A percentile compares a stretch with the other conserved stretches of the same genome.
Conservation (phyloP, 1,284 basidiomycete genomes). For the Puccinia coronata region DNA sequence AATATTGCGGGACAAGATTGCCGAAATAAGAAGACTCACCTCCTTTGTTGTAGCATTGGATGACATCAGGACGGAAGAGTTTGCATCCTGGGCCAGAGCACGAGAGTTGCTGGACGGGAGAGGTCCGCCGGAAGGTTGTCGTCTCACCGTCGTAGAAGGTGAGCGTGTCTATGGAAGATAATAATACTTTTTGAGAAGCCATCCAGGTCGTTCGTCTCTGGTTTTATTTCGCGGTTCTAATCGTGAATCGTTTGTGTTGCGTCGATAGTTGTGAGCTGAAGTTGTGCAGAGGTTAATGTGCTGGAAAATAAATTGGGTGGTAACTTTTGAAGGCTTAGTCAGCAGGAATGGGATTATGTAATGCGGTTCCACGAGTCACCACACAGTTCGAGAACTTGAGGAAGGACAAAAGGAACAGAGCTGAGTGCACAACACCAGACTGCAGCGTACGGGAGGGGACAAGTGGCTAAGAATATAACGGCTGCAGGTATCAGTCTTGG, state of each 20-base stretch:
- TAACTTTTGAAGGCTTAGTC: background rate
- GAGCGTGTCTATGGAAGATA: conserved; percentile 71
- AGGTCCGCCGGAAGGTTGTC: conserved; percentile 70
- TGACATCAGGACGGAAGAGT: conserved; percentile 76
- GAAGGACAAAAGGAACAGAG: too few species aligned
- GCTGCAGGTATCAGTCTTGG: too few species aligned
- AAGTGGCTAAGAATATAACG: too few species aligned
- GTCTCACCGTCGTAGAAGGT: conserved; percentile 73
- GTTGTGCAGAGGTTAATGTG: too few species aligned
- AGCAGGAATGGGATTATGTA: background rate
- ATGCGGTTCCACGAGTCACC: background rate
- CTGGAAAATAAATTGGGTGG: background rate
- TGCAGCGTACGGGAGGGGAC: too few species aligned
- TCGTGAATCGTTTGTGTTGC: too few species aligned
- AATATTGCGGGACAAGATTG: background rate
- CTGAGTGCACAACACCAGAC: too few species aligned
- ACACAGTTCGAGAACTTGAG: too few species aligned
- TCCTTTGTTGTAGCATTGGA: conserved; percentile 78
- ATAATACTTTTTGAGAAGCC: conserved; percentile 63
- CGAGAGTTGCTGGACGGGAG: conserved; percentile 72
- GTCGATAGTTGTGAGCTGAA: too few species aligned
- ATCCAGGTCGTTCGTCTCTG: background rate
- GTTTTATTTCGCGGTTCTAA: too few species aligned
- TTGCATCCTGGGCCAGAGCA: conserved; percentile 78
- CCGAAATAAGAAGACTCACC: conserved; percentile 59